These are phyloP conservation scores for Halenospora varia DNA, from an alignment of 495 filamentous ascomycete species.

Conservation along the genomic window DNA sequence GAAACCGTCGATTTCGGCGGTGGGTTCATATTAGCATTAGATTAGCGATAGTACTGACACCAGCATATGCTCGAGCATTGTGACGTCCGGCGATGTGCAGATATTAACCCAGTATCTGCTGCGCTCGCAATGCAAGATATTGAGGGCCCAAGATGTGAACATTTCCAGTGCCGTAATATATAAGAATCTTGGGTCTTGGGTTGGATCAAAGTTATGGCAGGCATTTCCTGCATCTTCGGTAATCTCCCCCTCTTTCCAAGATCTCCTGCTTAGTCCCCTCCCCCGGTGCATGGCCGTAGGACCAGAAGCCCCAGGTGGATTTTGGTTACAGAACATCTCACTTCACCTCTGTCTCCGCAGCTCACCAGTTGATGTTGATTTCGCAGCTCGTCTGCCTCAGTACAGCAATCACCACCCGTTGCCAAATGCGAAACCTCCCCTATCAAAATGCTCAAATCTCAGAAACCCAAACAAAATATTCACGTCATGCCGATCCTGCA, in stretches of 20 bases:
- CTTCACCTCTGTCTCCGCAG: too few species aligned
- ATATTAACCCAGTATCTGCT: background rate
- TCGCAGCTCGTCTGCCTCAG: too few species aligned
- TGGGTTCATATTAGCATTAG: background rate
- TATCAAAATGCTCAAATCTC: too few species aligned
- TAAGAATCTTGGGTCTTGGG: background rate
- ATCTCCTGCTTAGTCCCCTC: too few species aligned
- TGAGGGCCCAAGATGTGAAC: background rate
- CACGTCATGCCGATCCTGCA: background rate
- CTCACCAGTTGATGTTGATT: too few species aligned
- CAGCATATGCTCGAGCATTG: background rate
- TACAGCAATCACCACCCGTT: too few species aligned
- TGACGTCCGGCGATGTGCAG: background rate
- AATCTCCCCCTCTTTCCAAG: background rate
- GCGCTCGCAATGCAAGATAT: background rate
- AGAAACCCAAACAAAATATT: background rate
- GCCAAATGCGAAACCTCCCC: too few species aligned
- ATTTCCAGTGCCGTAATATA: background rate
- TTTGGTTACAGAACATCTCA: too few species aligned
- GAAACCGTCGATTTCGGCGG: background rate
- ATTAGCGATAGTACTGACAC: background rate
- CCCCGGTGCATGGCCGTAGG: too few species aligned
- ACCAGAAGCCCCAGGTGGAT: too few species aligned
- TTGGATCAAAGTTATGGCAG: background rate
- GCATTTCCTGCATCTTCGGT: background rate